A percentile compares a stretch with the other conserved stretches of the same genome.
phyloP scores from a whole-genome alignment of 441 rosid genomes.

The Manihot esculenta region DNA sequence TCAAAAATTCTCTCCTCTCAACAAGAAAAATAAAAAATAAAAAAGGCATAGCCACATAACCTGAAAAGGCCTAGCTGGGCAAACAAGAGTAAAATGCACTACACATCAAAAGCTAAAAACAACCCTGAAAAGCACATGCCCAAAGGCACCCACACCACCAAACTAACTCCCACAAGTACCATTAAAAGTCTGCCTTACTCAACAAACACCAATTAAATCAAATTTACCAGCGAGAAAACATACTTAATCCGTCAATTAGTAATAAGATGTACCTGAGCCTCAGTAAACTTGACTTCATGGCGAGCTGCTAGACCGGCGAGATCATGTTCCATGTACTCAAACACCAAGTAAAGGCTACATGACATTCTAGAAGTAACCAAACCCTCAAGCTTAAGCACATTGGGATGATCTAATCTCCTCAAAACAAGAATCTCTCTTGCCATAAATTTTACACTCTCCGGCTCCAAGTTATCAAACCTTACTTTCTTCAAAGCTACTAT shows the following conservation, averaged over 20 bases:
- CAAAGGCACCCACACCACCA: constrained; percentile 21
- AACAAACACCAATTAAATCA: constrained; percentile 14
- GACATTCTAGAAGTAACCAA: constrained; percentile 86
- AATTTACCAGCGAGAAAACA: constrained; percentile 2
- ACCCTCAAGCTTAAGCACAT: constrained; percentile 89
- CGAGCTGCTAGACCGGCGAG: constrained; percentile 71
- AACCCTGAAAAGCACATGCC: constrained; percentile 22
- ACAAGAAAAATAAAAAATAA: constrained; percentile 16
- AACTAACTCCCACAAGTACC: constrained; percentile 15
- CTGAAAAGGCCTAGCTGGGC: constrained; percentile 23
- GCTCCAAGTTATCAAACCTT: constrained; percentile 81
- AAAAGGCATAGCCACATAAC: constrained; percentile 24
- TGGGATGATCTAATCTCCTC: constrained; percentile 67
- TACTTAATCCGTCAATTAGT: not conserved
- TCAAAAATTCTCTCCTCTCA: not conserved
- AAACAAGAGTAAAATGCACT: constrained; percentile 22
- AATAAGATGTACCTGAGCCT: constrained; percentile 59
- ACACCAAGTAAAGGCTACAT: constrained; percentile 77
- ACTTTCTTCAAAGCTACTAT: constrained; percentile 91
- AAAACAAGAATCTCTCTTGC: constrained; percentile 89
- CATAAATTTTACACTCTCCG: constrained; percentile 92
- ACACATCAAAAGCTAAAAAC: constrained; percentile 30
- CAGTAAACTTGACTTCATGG: constrained; percentile 65
- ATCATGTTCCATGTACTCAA: constrained; percentile 90
- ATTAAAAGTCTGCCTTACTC: constrained; percentile 4